Evolutionary conservation across 116 monocot genomes (phyloP).

Genomic region (Zostera marina): DNA sequence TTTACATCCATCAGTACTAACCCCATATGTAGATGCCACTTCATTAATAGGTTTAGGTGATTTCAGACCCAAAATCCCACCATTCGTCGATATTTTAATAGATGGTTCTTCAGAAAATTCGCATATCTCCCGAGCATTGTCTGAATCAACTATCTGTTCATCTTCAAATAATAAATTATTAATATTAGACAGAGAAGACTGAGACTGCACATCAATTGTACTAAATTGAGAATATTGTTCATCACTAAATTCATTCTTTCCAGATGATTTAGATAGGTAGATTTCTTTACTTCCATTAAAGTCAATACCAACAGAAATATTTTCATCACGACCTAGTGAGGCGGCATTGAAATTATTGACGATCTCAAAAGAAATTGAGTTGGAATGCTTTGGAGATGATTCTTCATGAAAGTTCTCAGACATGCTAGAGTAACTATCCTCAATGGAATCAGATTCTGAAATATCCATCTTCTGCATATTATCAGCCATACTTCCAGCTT

Average conservation of each 20-base stretch:
- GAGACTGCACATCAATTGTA: not conserved
- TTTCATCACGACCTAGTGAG: slow-evolving; percentile 1
- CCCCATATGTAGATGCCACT: too few relatives aligned
- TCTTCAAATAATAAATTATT: not conserved
- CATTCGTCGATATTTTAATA: too few relatives aligned
- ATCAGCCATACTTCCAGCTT: not conserved
- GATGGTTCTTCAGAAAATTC: not conserved
- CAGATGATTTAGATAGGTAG: not conserved
- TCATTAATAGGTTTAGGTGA: too few relatives aligned
- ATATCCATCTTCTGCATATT: slow-evolving; percentile 6
- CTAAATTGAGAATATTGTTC: slow-evolving; percentile 9
- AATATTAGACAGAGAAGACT: not conserved
- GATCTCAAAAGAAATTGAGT: slow-evolving; percentile 10
- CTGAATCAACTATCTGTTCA: slow-evolving; percentile 1
- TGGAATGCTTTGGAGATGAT: slow-evolving; percentile 5
- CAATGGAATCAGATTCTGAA: slow-evolving; percentile 13
- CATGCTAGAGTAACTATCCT: slow-evolving; percentile 14
- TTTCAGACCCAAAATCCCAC: too few relatives aligned
- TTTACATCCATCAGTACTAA: too few relatives aligned
- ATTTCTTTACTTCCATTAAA: slow-evolving; percentile 5
- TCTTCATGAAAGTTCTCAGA: slow-evolving; percentile 4
- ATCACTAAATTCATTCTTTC: slow-evolving; percentile 1
- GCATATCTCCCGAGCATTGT: not conserved
- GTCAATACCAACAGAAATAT: slow-evolving; percentile 8
- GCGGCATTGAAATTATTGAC: not conserved